These are phyloP conservation scores for Zymoseptoria passerinii DNA, from an alignment of 2,329 filamentous ascomycete species.

Conservation along the genomic window DNA sequence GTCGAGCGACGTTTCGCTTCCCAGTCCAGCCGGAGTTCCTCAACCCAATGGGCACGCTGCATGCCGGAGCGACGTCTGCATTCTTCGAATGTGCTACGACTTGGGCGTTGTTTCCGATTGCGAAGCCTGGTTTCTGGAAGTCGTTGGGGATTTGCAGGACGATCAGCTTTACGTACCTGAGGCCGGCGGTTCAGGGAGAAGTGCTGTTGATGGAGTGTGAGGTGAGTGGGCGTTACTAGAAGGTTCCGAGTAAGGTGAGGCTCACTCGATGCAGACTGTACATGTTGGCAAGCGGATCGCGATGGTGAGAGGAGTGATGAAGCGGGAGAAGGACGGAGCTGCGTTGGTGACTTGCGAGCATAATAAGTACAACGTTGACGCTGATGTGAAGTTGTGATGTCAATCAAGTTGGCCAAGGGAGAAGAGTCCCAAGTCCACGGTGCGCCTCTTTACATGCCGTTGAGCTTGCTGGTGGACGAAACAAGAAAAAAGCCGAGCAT, in stretches of 20 bases:
- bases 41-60: constrained; percentile 16
- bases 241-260: not conserved
- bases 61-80: constrained; percentile 16
- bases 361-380: constrained; percentile 20
- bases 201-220: constrained; percentile 18
- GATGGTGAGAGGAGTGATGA: constrained; percentile 14
- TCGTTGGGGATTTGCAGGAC: constrained; percentile 13
- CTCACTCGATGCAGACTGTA: constrained; percentile 11
- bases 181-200: constrained; percentile 17
- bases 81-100: constrained; percentile 19
- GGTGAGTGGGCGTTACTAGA: constrained; percentile 6
- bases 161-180: constrained; percentile 15
- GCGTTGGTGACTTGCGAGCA: constrained; percentile 19
- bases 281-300: constrained; percentile 19
- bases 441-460: not conserved
- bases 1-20: constrained; percentile 13
- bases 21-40: constrained; percentile 16
- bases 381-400: constrained; percentile 14
- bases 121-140: constrained; percentile 14
- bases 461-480: not conserved
- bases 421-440: not conserved
- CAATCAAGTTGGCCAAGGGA: not conserved
- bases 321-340: constrained; percentile 17
- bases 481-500: not conserved
- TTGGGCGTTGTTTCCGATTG: constrained; percentile 12